Evolutionary conservation across 306 rosid genomes (phyloP), one percentile per base, ranked within the genome.

Genomic region (Cajanus cajan): DNA sequence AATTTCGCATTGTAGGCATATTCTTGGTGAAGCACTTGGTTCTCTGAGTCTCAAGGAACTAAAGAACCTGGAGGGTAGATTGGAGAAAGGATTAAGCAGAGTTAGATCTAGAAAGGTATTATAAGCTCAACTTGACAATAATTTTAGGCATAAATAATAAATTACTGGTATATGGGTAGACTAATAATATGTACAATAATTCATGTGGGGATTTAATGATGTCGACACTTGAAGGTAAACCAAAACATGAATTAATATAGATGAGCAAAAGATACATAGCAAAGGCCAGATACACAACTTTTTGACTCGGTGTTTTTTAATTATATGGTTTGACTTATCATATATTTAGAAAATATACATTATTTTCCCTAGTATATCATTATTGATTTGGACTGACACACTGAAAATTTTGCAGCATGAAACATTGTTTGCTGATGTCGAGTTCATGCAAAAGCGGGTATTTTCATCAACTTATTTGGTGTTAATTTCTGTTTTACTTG

Each of bases 361-460:
- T 25, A 28, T 78, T 43, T 41, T 80, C 7, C 7, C 36, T 21
- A 5, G n/a, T 6, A 51, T 54, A 21, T 52, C 1, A 59, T 62
- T 28, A 15, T 39, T 76, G 10, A n/a, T 63, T 47, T 65, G 69
- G 57, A 80, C 79, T 83, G 22, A 77, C 41, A 1, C 47, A 52
- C 22, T 44, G 5, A 8, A 58, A 7, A 33, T 28, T 41, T 75
- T 80, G 6, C 89, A 94, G 98, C 89, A 95, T 66, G 98, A 95
- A 83, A 83, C 89, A 39, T 80, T 95, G 82, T 84, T 85, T 40
- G 91, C 95, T 22, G 98, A 95, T 66, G 90, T 95, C 28, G 98
- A 91, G 86, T 92, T 86, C 86, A 95, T 92, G 98, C 98, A 92
- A 76, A 95, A 95, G 50, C 88, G 97, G 97, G 98, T 95, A 91